Evolutionary conservation across 345 rosid species (phyloP).

Genomic region (Iberis pinnata): DNA sequence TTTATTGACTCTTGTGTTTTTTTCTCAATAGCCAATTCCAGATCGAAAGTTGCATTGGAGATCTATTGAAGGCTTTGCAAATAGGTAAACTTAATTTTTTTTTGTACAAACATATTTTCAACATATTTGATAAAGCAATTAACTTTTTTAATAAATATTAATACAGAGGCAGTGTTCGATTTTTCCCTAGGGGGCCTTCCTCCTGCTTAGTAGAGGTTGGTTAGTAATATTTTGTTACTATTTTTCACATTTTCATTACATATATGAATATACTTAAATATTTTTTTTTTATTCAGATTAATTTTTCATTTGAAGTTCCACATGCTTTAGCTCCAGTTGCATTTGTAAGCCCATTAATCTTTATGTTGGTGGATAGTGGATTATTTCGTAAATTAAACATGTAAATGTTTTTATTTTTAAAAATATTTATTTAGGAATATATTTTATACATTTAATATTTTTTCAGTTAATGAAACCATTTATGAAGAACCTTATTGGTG

Average conservation of each 20-base stretch:
- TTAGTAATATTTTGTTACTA: conserved; percentile 26
- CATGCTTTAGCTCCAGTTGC: conserved; percentile 64
- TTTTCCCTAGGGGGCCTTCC: conserved; percentile 71
- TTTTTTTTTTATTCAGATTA: conserved; percentile 50
- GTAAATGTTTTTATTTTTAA: background rate
- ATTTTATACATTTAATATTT: background rate
- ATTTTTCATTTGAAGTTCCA: conserved; percentile 88
- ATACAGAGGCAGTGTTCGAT: conserved; percentile 81
- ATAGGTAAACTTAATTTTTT: conserved; percentile 37
- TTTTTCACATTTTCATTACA: background rate
- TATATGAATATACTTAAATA: too few relatives aligned
- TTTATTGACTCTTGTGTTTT: background rate
- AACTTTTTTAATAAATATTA: background rate
- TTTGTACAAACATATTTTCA: background rate
- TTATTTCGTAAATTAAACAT: background rate
- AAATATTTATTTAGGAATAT: background rate
- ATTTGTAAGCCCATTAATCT: conserved; percentile 45
- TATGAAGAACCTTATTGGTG: conserved; percentile 54
- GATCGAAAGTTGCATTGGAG: conserved; percentile 88
- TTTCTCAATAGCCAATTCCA: conserved; percentile 59
- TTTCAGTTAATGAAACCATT: conserved; percentile 70
- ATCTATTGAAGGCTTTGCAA: conserved; percentile 80
- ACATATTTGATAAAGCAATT: background rate
- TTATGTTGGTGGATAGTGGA: background rate
- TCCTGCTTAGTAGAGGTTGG: conserved; percentile 77